Evolutionary conservation across 2,329 filamentous ascomycete species (phyloP), one percentile per base, ranked within the genome.

Genomic region (Rhinocladiella similis): DNA sequence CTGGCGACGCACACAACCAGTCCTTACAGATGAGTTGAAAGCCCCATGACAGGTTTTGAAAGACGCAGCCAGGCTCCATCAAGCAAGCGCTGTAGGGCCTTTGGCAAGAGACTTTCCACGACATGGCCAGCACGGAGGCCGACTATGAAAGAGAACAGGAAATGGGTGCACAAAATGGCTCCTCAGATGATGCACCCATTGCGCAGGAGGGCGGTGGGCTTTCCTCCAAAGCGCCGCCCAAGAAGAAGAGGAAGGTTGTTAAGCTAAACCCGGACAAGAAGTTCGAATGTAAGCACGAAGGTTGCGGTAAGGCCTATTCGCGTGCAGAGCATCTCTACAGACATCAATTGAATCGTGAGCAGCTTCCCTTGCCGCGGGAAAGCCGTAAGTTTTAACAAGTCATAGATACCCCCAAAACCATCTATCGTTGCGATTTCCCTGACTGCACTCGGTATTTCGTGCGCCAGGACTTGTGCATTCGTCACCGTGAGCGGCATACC

Each of bases 291-390:
- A 87, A 88, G 4, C 85, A 91, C 57, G 86, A 90, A 63, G 90
- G 88, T 38, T 99, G 94, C 68, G 92, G 91, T 39, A 99, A 97
- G 79, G 95, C 88, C 70, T 99, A 99, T 72, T 97, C 93, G 22
- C 84, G 94, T 70, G 93, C 94, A 7, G 94, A 97, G 75, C 94
- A 99, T 77, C 79, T 99, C 77, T 97, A 97, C 75, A 86, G 94
- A 45, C 93, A 97, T 74, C 92, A 97, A 75, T 77, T 97, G 65
- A 99, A 99, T 71, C 94, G 89, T 91, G 80, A 72, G 85, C 78
- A 29, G 19, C 61, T 55, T 57, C 46, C 36, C 54, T 10, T 18
- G 25, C 35, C 7, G 36, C 22, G 16, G 6, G n/a, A 12, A 42
- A 12, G 27, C 27, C 10, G 2, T 33, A 2, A 33, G 27, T 33